These are phyloP conservation scores for Pseudopediastrum boryanum DNA, from an alignment of 139 green algal species.

Conservation along the genomic window DNA sequence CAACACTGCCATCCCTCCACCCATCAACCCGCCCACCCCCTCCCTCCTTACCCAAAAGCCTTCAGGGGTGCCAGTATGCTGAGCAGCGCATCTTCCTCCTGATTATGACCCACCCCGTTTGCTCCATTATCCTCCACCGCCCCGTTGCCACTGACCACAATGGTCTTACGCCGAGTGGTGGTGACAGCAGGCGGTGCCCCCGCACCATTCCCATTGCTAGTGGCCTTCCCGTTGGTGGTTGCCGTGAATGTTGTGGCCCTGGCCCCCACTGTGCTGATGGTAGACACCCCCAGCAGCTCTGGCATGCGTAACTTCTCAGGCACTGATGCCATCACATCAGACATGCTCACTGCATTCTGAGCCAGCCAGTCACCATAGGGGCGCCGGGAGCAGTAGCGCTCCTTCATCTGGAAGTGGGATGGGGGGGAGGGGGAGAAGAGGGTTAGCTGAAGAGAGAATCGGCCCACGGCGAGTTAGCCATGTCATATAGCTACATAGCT, in stretches of 20 bases:
- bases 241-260: slow-evolving; percentile 4
- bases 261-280: slow-evolving; percentile 14
- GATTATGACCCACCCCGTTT: not conserved
- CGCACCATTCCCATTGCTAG: slow-evolving; percentile 9
- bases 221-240: slow-evolving; percentile 52
- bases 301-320: slow-evolving; percentile 26
- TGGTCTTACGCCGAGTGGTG: too few species aligned
- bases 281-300: slow-evolving; percentile 19
- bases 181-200: too few species aligned
- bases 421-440: too few species aligned
- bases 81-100: slow-evolving; percentile 36
- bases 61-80: slow-evolving; percentile 53
- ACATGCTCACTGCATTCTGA: slow-evolving; percentile 71
- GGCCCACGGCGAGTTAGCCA: too few species aligned
- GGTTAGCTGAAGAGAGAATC: too few species aligned
- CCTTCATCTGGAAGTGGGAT: slow-evolving; percentile 76
- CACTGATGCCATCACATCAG: slow-evolving; percentile 21
- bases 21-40: too few species aligned
- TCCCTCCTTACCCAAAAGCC: slow-evolving; percentile 53
- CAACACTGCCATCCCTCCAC: too few species aligned
- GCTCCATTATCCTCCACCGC: too few species aligned
- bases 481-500: too few species aligned
- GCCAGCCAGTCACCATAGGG: slow-evolving; percentile 90
- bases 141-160: too few species aligned
- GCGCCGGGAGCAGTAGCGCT: slow-evolving; percentile 63